A percentile compares a stretch with the other conserved stretches of the same genome.
Evolutionary conservation across 129 eudicot species (phyloP).

Genomic region (Dittrichia graveolens): DNA sequence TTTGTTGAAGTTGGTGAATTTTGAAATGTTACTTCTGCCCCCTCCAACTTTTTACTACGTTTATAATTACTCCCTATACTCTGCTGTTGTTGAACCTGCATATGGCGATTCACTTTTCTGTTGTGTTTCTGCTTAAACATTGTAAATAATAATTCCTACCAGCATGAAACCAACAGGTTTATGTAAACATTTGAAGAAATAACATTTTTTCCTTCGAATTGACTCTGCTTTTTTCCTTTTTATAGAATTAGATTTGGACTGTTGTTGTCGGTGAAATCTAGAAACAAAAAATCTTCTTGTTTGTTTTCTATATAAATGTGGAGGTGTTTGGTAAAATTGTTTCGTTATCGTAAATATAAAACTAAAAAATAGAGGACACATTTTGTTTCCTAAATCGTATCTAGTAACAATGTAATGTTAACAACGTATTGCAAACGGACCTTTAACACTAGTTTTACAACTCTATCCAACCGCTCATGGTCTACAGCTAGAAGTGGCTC

Average conservation of each 20-base stretch:
- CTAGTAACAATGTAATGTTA: background rate
- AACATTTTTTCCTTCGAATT: too few species aligned
- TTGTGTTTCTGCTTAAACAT: background rate
- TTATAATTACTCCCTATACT: background rate
- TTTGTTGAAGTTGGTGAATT: constrained; percentile 28
- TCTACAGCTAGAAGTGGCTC: too few species aligned
- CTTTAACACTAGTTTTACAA: too few species aligned
- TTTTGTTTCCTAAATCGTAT: background rate
- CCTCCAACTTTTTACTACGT: constrained; percentile 13
- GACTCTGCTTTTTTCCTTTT: too few species aligned
- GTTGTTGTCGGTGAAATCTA: too few species aligned
- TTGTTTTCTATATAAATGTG: background rate
- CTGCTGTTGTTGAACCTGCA: background rate
- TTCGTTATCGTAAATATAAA: background rate
- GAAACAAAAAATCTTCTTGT: too few species aligned
- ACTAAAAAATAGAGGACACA: background rate
- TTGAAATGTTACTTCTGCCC: constrained; percentile 21
- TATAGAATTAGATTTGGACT: too few species aligned
- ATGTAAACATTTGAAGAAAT: too few species aligned
- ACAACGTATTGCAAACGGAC: too few species aligned
- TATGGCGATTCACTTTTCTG: background rate
- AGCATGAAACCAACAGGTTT: too few species aligned
- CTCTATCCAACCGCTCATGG: too few species aligned
- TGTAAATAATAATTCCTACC: background rate
- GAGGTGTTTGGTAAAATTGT: background rate